Base-by-base conservation (phyloP, 2,329 filamentous ascomycete species). In the Epichloe gansuensis region DNA sequence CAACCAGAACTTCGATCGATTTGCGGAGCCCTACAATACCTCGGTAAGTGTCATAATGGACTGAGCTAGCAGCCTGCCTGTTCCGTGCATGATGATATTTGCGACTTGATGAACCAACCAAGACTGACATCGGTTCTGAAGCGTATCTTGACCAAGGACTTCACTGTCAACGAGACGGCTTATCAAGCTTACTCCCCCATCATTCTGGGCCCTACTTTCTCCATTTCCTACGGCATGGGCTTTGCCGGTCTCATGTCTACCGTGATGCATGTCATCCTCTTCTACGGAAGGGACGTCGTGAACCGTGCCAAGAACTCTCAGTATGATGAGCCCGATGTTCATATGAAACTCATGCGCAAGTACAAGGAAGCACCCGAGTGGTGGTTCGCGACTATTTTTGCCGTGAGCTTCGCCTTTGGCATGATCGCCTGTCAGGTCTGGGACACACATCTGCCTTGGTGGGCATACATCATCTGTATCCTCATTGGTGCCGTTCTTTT, bases 141-240 rank as follows among this genome's bases (percentile, higher is more conserved):
- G 11, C 69, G 69, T 5, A 80, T 84, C 43, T 70, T 84, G 27
- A 74, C 72, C 45, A 57, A 68, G 0, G 68, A 79, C 49, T 68
- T 70, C 53, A 70, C 72, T 12, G 72, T 84, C 49, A 74, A 84
- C 61, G 68, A 73, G 53, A 69, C 68, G 2, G 75, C 75, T 15
- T 84, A 85, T 62, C 64, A 71, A 51, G 67, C 66, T 3, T 84
- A 85, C 63, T 84, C 74, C 75, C 75, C 74, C 4, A 66, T 77
- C 23, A 71, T 74, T 53, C 58, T 82, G 36, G 76, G 74, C 0
- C 76, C 77, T 0, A 76, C 76, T 0, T 81, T 80, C 56, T 68
- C 72, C 3, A 60, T 82, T 12, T 70, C 67, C 3, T 82, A 82
- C 57, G 78, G 76, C 35, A 67, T 82, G 50, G 74, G 72, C 1